Evolutionary conservation across 371 early-diverging fungal species (phyloP).

Genomic region (Mortierella sp.): DNA sequence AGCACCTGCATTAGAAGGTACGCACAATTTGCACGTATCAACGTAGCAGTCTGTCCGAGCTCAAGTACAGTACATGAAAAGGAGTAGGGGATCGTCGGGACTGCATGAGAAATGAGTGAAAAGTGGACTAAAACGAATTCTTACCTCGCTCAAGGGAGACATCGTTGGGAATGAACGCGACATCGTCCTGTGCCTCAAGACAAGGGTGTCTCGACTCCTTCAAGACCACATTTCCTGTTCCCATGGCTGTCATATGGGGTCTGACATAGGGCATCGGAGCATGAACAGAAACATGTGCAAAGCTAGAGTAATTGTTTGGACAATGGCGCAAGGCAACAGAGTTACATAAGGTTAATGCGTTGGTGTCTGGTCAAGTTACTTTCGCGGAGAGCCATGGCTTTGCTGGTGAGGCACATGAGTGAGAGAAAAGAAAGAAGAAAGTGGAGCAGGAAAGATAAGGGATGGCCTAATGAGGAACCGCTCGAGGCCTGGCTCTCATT

Average conservation of each 20-base stretch:
- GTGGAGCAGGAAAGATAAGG: slow-evolving; percentile 18
- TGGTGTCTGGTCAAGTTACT: not conserved
- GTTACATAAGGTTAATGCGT: slow-evolving; percentile 6
- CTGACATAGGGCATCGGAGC: slow-evolving; percentile 91
- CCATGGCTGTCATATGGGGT: slow-evolving; percentile 75
- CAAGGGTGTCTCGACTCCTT: slow-evolving; percentile 92
- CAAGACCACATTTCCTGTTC: slow-evolving; percentile 76
- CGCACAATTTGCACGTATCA: not conserved
- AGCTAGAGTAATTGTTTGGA: slow-evolving; percentile 61
- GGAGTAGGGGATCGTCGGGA: not conserved
- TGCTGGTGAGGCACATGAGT: not conserved
- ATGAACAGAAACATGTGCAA: slow-evolving; percentile 88
- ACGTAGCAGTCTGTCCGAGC: slow-evolving; percentile 5
- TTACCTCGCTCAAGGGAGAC: slow-evolving; percentile 80
- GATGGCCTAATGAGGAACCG: not conserved
- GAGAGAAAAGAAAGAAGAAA: not conserved
- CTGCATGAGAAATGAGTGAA: not conserved
- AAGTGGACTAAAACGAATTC: not conserved
- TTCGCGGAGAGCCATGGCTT: not conserved
- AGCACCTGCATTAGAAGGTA: not conserved
- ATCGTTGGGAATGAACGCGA: slow-evolving; percentile 96
- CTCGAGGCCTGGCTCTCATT: not conserved
- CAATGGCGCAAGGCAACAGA: slow-evolving; percentile 10
- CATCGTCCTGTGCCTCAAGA: slow-evolving; percentile 94
- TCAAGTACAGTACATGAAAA: not conserved